Base-by-base conservation (phyloP, 1,139 yeast species). In the Casaregolazyma suthepensis region DNA sequence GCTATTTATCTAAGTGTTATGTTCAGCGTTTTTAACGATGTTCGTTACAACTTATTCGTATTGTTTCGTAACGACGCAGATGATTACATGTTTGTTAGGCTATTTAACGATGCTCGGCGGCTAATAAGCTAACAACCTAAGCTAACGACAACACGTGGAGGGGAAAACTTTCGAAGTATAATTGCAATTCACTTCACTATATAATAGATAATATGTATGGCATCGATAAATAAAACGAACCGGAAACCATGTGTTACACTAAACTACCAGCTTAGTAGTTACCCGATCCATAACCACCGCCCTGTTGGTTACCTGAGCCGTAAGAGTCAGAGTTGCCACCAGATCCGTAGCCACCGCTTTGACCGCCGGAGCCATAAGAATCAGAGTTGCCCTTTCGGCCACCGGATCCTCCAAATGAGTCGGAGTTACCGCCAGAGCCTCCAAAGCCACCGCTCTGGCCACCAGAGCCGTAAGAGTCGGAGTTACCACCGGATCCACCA, bases 381-480 rank as follows among this genome's bases (percentile, higher is more conserved):
- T 57, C 60, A 55, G 64, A 67, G 26, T 50, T 40, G 57, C 58
- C 59, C 49, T 59, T 57, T 35, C 57, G 45, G 48, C 58, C 57
- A 50, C 64, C 31, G 2, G 31, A 26, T 9, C 31, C 26, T 4
- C 52, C 60, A 44, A 54, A 59, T 13, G 62, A 58, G 54, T 59
- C 59, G 47, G 56, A 48, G 59, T 55, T 55, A 50, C 54, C 52
- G 47, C 59, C 51, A 26, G 55, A 46, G 15, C 68, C 61, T 26
- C 68, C 69, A 55, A 64, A 67, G 40, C 70, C 65, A 54, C 65
- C 64, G 50, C 46, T 29, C 49, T 52, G 44, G 19, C 51, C 52
- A 2, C 57, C 57, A 26, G 60, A 55, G 37, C 60, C 62, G 50
- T 53, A 52, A 20, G 59, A 53, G 52, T 51, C 51, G 54, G 51